A percentile compares a stretch with the other conserved stretches of the same genome.
phyloP scores from a whole-genome alignment of 768 basidiomycete genomes.

The Holtermanniella nyarrowii region DNA sequence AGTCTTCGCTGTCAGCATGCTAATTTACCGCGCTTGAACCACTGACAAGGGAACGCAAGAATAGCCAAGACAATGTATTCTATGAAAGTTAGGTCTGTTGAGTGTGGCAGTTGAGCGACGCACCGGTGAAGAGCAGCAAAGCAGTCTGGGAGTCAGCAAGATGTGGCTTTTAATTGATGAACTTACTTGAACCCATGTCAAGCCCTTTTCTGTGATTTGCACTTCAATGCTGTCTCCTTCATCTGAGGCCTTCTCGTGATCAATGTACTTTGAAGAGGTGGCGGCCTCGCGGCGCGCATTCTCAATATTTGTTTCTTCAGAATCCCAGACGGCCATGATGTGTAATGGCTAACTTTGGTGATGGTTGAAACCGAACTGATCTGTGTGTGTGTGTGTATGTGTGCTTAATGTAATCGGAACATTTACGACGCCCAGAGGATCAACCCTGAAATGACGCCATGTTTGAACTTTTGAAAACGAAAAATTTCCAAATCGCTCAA shows the following conservation, averaged over 20 bases:
- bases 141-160: not conserved
- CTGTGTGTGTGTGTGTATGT: too few relatives aligned
- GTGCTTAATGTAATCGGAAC: too few relatives aligned
- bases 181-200: not conserved
- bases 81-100: slow-evolving; percentile 1
- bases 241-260: not conserved
- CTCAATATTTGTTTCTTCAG: not conserved
- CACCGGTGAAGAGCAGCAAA: not conserved
- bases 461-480: not conserved
- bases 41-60: slow-evolving; percentile 18
- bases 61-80: slow-evolving; percentile 25
- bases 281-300: not conserved
- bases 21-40: too few relatives aligned
- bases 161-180: too few relatives aligned
- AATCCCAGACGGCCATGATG: not conserved
- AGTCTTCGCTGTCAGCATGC: too few relatives aligned
- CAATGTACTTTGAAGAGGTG: not conserved
- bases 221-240: not conserved
- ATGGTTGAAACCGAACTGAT: too few relatives aligned
- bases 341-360: too few relatives aligned
- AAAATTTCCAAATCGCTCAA: not conserved
- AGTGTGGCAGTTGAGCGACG: too few relatives aligned
- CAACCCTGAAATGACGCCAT: not conserved
- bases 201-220: not conserved
- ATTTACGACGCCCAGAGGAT: not conserved